Conservation (phyloP, 2,329 filamentous ascomycete species). For the Penicillium sp. region DNA sequence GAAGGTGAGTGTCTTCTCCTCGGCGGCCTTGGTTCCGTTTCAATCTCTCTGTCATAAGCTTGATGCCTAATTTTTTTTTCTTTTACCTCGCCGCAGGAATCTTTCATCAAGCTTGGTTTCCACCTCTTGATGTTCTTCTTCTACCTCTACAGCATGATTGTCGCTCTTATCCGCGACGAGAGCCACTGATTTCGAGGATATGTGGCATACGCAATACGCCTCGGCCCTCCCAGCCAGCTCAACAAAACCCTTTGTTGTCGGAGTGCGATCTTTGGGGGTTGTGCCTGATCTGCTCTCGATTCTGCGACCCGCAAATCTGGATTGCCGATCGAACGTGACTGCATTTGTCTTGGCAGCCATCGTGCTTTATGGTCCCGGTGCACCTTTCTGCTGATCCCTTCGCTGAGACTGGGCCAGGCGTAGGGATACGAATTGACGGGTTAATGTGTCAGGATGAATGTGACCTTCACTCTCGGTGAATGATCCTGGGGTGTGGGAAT, state of each 20-base stretch:
- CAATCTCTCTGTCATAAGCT: background rate
- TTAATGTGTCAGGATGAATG: conserved; percentile 11
- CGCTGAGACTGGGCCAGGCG: conserved; percentile 4
- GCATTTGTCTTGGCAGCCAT: background rate
- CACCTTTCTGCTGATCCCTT: background rate
- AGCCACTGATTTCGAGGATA: conserved; percentile 58
- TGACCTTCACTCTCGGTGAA: conserved; percentile 13
- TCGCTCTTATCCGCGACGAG: conserved; percentile 94
- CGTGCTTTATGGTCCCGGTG: conserved; percentile 10
- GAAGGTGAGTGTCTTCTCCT: conserved; percentile 57
- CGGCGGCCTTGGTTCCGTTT: background rate
- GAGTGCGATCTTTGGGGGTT: conserved; percentile 1
- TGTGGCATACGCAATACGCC: conserved; percentile 37
- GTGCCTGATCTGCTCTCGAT: background rate
- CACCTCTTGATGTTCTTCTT: conserved; percentile 99
- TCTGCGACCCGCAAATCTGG: background rate
- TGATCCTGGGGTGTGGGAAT: conserved; percentile 5
- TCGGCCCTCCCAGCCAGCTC: conserved; percentile 24
- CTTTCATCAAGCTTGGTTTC: conserved; percentile 97
- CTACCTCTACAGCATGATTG: conserved; percentile 98
- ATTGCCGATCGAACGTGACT: conserved; percentile 1
- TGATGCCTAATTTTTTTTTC: conserved; percentile 7
- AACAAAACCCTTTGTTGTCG: conserved; percentile 4
- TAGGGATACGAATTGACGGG: conserved; percentile 14
- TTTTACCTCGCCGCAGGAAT: conserved; percentile 63